Base-by-base conservation (phyloP, 371 early-diverging fungal genomes). In the Actinomortierella ambigua region DNA sequence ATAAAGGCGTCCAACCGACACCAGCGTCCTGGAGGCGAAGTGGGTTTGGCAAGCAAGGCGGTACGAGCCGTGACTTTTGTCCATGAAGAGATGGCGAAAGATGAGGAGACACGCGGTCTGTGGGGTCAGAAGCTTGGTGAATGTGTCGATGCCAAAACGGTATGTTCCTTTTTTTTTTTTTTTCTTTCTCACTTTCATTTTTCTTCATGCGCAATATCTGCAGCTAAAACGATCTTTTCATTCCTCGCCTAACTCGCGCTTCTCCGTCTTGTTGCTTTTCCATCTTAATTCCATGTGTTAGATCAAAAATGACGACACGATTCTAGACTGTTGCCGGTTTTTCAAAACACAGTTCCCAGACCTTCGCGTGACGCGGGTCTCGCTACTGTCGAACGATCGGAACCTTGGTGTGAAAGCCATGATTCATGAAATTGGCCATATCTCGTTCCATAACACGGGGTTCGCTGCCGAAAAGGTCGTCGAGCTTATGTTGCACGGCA, bases 241-340 rank as follows among this genome's bases (percentile, higher is more conserved):
- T 22, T 20, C 18, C 11, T 22, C 2, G 6, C 26, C 17, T 27
- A 53, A 27, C 3, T 11, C 6, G 24, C 29, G n/a, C 44, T n/a
- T n/a, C n/a, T n/a, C n/a, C n/a, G n/a, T n/a, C n/a, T n/a, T n/a
- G n/a, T n/a, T n/a, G n/a, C 55, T 39, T n/a, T n/a, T n/a, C n/a
- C n/a, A n/a, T 53, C 28, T 55, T 40, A 40, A 41, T 61, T 51
- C 22, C 20, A 22, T 43, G 43, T 39, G 61, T 67, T 75, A 77
- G 78, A n/a, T n/a, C n/a, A 57, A 50, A 51, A 76, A 76, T 46
- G 78, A 78, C 27, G 78, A 78, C 44, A 57, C 62, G 20, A 78
- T 78, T 40, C 49, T 78, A 40, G 77, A 78, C 75, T 65, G 86
- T 68, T 76, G 85, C 76, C 68, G 78, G 70, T 75, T 69, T 55